Base-by-base conservation (phyloP, 768 basidiomycete species). In the Basidioascus undulatus region DNA sequence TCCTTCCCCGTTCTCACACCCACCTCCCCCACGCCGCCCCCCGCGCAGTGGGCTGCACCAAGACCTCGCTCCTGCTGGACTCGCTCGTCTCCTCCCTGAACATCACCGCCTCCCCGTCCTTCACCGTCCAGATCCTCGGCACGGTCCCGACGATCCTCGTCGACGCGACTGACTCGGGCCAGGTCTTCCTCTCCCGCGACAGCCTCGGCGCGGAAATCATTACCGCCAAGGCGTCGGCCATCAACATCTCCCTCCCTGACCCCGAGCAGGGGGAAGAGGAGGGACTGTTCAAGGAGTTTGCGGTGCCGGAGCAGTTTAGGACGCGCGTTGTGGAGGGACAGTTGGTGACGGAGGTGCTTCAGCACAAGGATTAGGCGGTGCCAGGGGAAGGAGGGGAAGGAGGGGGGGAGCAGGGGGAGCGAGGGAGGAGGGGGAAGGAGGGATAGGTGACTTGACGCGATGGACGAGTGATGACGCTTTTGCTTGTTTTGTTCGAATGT, bases 251-350 rank as follows among this genome's bases (percentile, higher is more conserved):
- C 49, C 54, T 94, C 18, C 86, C 84, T 0, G 72, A 76, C 1
- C 55, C 55, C 0, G 49, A 46, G 20, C 72, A 73, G 48, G 81
- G 72, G 15, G 83, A 84, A 48, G 84, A 92, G 55, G 83, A 89
- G 9, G 89, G 86, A 6, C 65, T 87, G 34, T 94, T 86, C 51
- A 69, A 70, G 46, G 92, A 98, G 58, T 72, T 74, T 47, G 67
- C 89, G 1, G 63, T 98, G 16, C 89, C 92, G 0, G 92, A 98
- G 61, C 96, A 92, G 81, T 65, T 98, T 58, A 82, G 71, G 66
- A 81, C 80, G 16, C 67, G 72, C 27, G 64, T 98, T 21, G 62
- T 70, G 53, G 62, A 68, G 46, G 87, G 89, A 10, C 89, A 78
- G 59, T 61, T 96, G 43, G 69, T 84, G 28, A 94, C 89, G 15